A percentile compares a stretch with the other conserved stretches of the same genome.
phyloP scores from a whole-genome alignment of 495 filamentous ascomycete species.

The Xylaria curta region DNA sequence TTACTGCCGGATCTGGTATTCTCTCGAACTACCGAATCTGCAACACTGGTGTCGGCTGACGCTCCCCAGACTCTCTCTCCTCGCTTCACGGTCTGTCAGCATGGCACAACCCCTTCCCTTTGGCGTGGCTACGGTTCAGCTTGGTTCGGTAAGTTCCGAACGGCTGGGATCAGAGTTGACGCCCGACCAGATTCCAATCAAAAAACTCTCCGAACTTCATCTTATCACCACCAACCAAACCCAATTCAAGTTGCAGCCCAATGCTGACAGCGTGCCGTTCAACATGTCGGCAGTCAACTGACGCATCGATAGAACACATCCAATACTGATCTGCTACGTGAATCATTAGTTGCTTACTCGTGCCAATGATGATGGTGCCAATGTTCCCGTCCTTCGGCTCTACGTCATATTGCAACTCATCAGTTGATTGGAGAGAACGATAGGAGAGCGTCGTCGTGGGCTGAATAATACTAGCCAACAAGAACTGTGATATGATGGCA shows the following conservation, averaged over 20 bases:
- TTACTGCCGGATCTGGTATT: neutral
- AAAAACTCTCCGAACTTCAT: constrained; percentile 1
- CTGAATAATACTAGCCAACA: constrained; percentile 8
- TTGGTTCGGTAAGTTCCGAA: constrained; percentile 20
- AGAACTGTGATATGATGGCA: constrained; percentile 5
- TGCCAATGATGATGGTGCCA: neutral
- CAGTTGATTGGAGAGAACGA: neutral
- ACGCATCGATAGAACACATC: constrained; percentile 1
- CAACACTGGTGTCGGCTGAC: constrained; percentile 8
- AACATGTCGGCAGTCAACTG: neutral
- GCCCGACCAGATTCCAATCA: constrained; percentile 13
- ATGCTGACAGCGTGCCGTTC: constrained; percentile 11
- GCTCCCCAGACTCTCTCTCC: constrained; percentile 13
- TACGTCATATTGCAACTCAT: constrained; percentile 11
- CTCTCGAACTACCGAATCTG: constrained; percentile 14
- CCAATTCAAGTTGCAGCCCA: constrained; percentile 24
- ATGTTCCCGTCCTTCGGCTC: neutral
- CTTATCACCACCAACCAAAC: constrained; percentile 3
- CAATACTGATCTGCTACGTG: neutral
- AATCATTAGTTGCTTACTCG: neutral
- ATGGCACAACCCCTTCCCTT: neutral
- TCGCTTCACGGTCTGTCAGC: constrained; percentile 1
- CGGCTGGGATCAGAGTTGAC: constrained; percentile 3
- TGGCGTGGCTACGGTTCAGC: neutral
- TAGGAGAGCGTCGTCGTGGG: constrained; percentile 1